A percentile compares a stretch with the other conserved stretches of the same genome.
Evolutionary conservation across 1,139 yeast genomes (phyloP).

Genomic region (Pichiaceae sp.): DNA sequence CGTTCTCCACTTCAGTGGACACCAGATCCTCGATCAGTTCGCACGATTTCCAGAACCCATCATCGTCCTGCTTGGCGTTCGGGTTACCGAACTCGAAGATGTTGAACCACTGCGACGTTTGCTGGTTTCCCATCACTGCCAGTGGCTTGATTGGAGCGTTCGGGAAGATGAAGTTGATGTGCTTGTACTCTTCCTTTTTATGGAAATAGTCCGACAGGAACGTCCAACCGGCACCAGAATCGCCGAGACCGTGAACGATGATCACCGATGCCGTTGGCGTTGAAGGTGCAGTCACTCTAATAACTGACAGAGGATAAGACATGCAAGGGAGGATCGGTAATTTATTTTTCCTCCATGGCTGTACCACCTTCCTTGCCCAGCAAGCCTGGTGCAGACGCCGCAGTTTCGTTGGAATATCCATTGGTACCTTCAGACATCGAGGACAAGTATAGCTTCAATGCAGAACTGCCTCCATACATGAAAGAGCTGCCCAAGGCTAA

Average conservation of each 20-base stretch:
- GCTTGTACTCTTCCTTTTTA: slow-evolving; percentile 36
- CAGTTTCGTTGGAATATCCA: slow-evolving; percentile 12
- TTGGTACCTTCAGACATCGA: slow-evolving; percentile 11
- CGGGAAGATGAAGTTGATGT: slow-evolving; percentile 77
- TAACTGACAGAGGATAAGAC: slow-evolving; percentile 6
- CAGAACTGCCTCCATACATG: slow-evolving; percentile 11
- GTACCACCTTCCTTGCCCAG: background rate
- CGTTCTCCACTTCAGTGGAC: slow-evolving; percentile 51
- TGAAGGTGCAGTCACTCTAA: slow-evolving; percentile 15
- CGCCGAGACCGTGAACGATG: slow-evolving; percentile 88
- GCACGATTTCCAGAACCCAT: slow-evolving; percentile 56
- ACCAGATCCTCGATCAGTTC: slow-evolving; percentile 45
- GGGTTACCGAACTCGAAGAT: slow-evolving; percentile 46
- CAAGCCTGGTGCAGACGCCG: background rate
- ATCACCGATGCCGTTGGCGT: slow-evolving; percentile 55
- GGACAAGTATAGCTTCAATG: slow-evolving; percentile 4
- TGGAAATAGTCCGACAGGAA: slow-evolving; percentile 52
- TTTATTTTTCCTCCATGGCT: background rate
- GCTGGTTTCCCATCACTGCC: slow-evolving; percentile 55
- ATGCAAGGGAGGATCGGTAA: background rate
- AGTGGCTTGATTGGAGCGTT: slow-evolving; percentile 74
- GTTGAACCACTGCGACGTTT: slow-evolving; percentile 88
- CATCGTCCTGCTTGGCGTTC: slow-evolving; percentile 44
- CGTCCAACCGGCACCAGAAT: slow-evolving; percentile 83
- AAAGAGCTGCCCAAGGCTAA: slow-evolving; percentile 21